These are phyloP conservation scores for Aegilops sharonensis DNA, from an alignment of 176 grass and related monocot genomes.

Conservation along the genomic window DNA sequence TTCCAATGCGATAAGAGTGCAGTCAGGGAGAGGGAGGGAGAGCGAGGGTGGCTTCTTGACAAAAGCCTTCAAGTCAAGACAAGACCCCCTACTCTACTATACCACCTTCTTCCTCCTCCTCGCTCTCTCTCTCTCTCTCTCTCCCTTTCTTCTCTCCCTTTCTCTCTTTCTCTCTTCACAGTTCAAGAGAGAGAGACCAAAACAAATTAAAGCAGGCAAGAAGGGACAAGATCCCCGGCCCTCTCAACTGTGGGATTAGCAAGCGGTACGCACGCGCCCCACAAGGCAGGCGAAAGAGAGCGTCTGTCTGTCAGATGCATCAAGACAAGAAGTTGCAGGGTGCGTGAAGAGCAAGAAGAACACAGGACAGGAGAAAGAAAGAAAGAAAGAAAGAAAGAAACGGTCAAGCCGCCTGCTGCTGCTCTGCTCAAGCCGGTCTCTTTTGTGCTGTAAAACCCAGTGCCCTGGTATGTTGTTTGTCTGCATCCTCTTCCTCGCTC, in stretches of 20 bases:
- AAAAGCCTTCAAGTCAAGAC: slow-evolving; percentile 52
- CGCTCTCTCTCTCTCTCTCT: not conserved
- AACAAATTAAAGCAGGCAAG: slow-evolving; percentile 4
- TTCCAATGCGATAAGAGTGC: slow-evolving; percentile 56
- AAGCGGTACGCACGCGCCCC: not conserved
- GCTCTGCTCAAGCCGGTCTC: not conserved
- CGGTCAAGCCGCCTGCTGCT: slow-evolving; percentile 1
- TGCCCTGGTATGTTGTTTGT: slow-evolving; percentile 27
- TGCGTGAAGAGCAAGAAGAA: not conserved
- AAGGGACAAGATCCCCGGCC: slow-evolving; percentile 37
- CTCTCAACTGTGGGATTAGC: slow-evolving; percentile 34
- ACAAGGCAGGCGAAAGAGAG: slow-evolving; percentile 26
- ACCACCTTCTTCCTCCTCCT: not conserved
- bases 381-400: not conserved
- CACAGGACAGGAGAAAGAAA: not conserved
- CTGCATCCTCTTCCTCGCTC: not conserved
- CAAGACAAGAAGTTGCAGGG: slow-evolving; percentile 39
- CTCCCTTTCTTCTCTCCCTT: not conserved
- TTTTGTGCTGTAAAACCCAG: not conserved
- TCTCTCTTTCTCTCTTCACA: not conserved
- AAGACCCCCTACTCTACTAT: not conserved
- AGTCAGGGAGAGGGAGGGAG: not conserved
- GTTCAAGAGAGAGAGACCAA: slow-evolving; percentile 8
- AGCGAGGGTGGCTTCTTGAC: slow-evolving; percentile 25
- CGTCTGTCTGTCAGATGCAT: slow-evolving; percentile 14